phyloP scores from a whole-genome alignment of 78 protist genomes.

The Dictyostelium intermedium region DNA sequence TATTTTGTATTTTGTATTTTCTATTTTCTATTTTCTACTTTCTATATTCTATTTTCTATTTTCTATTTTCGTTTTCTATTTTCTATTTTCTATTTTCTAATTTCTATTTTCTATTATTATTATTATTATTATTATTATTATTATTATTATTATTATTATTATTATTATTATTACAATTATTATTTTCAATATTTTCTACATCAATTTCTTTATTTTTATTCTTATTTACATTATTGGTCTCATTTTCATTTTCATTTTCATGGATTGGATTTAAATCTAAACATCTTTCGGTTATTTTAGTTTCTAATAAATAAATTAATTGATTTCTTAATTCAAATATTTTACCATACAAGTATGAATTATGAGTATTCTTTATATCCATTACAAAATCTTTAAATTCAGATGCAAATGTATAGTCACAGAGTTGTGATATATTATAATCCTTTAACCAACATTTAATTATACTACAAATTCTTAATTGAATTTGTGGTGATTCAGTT shows the following conservation, averaged over 20 bases:
- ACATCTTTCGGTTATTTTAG: conserved; percentile 24
- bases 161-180: background rate
- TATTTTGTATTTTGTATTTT: too few relatives aligned
- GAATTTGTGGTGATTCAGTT: conserved; percentile 67
- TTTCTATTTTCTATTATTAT: too few relatives aligned
- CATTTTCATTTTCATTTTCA: background rate
- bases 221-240: background rate
- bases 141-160: background rate
- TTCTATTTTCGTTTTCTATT: too few relatives aligned
- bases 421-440: conserved; percentile 51
- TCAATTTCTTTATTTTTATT: background rate
- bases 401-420: conserved; percentile 4
- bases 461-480: conserved; percentile 71
- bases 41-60: too few relatives aligned
- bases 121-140: background rate
- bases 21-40: too few relatives aligned
- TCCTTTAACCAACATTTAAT: conserved; percentile 58
- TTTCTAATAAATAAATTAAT: conserved; percentile 16
- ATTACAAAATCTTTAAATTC: conserved; percentile 44
- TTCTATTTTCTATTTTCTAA: too few relatives aligned
- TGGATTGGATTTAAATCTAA: background rate
- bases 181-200: background rate
- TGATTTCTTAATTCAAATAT: conserved; percentile 31
- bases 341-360: conserved; percentile 25
- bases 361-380: conserved; percentile 18